These are phyloP conservation scores for Panicum hallii DNA, from an alignment of 202 grass and related monocot genomes.

Conservation along the genomic window DNA sequence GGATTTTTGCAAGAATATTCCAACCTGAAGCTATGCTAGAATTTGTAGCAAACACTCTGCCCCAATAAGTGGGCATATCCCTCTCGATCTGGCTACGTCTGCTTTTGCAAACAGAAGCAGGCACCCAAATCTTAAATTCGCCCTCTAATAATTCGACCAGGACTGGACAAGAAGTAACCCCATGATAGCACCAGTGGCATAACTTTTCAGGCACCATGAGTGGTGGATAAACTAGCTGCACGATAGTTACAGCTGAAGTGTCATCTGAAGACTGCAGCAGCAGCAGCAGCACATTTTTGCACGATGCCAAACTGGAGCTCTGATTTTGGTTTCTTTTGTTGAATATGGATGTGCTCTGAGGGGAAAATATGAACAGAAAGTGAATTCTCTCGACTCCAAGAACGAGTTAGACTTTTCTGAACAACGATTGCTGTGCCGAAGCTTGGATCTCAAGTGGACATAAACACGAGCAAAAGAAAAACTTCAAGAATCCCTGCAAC, in stretches of 20 bases:
- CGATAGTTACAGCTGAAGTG: not conserved
- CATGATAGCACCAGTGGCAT: not conserved
- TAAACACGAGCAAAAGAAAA: not conserved
- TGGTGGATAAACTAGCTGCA: conserved; percentile 14
- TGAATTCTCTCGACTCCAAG: not conserved
- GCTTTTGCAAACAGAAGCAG: conserved; percentile 33
- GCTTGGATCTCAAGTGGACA: not conserved
- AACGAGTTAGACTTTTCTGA: not conserved
- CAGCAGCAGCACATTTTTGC: too few species aligned
- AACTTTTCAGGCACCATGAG: not conserved
- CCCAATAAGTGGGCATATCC: conserved; percentile 26
- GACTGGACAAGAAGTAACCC: conserved; percentile 23
- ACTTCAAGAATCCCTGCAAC: not conserved
- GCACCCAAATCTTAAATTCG: conserved; percentile 26
- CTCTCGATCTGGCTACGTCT: not conserved
- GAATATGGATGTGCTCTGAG: not conserved
- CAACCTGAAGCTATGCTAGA: not conserved
- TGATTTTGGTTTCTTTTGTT: not conserved
- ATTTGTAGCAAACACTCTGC: conserved; percentile 23
- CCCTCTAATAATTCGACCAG: conserved; percentile 17
- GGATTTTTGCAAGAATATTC: conserved; percentile 50
- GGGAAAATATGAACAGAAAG: not conserved
- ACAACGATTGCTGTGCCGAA: not conserved
- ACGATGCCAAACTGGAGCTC: not conserved
- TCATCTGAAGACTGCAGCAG: too few species aligned